Percentiles rank a stretch among this genome's conserved stretches.
Evolutionary conservation across 2,329 filamentous ascomycete species (phyloP).

Genomic region (Lachnellula subtilissima): DNA sequence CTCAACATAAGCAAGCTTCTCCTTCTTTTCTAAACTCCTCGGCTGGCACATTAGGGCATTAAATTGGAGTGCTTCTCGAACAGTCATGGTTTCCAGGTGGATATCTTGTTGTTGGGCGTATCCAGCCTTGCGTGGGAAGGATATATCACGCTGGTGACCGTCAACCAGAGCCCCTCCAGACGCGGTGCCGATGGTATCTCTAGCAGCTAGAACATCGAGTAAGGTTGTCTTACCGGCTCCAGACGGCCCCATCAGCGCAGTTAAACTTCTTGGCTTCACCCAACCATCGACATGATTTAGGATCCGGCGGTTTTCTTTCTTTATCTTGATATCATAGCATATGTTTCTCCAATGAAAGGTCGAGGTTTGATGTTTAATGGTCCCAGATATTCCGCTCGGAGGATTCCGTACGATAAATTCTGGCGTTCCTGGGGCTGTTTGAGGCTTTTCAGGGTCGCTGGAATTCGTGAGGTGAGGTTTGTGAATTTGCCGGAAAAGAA

Average conservation of each 20-base stretch:
- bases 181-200: slow-evolving; percentile 85
- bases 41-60: slow-evolving; percentile 84
- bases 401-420: not conserved
- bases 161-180: slow-evolving; percentile 66
- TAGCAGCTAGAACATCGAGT: slow-evolving; percentile 72
- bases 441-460: too few species aligned
- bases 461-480: not conserved
- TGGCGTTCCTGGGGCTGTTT: too few species aligned
- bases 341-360: slow-evolving; percentile 32
- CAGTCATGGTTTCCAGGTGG: slow-evolving; percentile 77
- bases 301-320: slow-evolving; percentile 53
- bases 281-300: slow-evolving; percentile 64
- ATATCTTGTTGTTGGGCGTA: slow-evolving; percentile 94
- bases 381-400: not conserved
- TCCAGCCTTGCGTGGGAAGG: slow-evolving; percentile 87
- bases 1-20: slow-evolving; percentile 87
- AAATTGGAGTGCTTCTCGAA: slow-evolving; percentile 79
- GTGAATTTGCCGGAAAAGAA: slow-evolving; percentile 59
- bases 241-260: slow-evolving; percentile 54
- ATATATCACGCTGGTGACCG: slow-evolving; percentile 39
- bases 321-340: slow-evolving; percentile 71
- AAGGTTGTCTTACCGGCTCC: slow-evolving; percentile 89
- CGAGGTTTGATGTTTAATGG: slow-evolving; percentile 21
- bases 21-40: slow-evolving; percentile 60
- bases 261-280: slow-evolving; percentile 66